These are phyloP conservation scores for Tricholoma bakamatsutake DNA, from an alignment of 768 basidiomycete genomes.

Conservation along the genomic window DNA sequence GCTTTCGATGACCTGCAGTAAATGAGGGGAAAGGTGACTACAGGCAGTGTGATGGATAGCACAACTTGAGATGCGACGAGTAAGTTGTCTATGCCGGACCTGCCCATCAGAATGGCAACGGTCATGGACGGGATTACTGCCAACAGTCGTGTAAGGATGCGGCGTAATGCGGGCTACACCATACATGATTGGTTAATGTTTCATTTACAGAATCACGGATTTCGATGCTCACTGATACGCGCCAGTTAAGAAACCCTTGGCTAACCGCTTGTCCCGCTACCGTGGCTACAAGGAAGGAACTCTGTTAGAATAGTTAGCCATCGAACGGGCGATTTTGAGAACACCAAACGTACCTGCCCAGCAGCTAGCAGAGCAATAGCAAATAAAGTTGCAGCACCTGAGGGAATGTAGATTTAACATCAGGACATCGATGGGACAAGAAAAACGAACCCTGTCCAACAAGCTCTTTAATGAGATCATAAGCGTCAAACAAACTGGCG, in stretches of 20 bases:
- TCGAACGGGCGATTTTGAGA: neutral
- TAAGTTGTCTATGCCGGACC: constrained; percentile 63
- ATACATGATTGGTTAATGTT: neutral
- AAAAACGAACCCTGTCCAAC: constrained; percentile 58
- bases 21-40: constrained; percentile 77
- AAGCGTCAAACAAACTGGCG: constrained; percentile 81
- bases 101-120: constrained; percentile 70
- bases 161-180: constrained; percentile 63
- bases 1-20: constrained; percentile 65
- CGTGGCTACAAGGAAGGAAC: constrained; percentile 85
- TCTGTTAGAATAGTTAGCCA: constrained; percentile 27
- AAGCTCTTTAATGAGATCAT: constrained; percentile 58
- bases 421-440: neutral
- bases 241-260: constrained; percentile 88
- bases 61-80: constrained; percentile 86
- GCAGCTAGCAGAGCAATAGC: constrained; percentile 80
- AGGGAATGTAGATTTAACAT: neutral
- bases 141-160: constrained; percentile 77
- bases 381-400: constrained; percentile 81
- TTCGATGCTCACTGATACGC: constrained; percentile 52
- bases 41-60: constrained; percentile 78
- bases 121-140: constrained; percentile 79
- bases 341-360: constrained; percentile 52
- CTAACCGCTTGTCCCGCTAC: constrained; percentile 87
- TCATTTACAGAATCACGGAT: constrained; percentile 5